Percentiles rank a stretch among this genome's conserved stretches.
These are phyloP conservation scores for Fusarium transvaalense DNA, from an alignment of 2,329 filamentous ascomycete genomes.

Conservation along the genomic window DNA sequence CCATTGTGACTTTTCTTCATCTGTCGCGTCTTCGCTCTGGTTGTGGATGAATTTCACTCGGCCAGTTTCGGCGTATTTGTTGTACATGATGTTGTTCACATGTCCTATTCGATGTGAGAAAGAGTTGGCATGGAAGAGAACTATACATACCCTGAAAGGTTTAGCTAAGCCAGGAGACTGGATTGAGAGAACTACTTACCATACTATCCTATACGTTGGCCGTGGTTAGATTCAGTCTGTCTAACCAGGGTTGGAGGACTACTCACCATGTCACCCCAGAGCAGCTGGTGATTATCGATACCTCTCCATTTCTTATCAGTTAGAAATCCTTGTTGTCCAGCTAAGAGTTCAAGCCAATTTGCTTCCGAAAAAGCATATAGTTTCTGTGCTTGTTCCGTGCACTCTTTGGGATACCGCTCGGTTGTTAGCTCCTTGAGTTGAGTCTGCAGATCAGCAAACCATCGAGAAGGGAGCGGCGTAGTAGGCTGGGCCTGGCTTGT, in stretches of 20 bases:
- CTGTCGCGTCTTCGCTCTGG: constrained; percentile 14
- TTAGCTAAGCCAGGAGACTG: accelerated
- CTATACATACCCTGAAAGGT: neutral
- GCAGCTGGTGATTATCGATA: constrained; percentile 26
- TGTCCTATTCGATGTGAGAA: constrained; percentile 19
- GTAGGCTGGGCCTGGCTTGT: neutral
- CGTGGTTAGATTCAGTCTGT: neutral
- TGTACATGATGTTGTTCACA: constrained; percentile 40
- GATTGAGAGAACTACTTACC: neutral
- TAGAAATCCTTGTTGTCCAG: constrained; percentile 23
- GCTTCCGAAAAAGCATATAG: neutral
- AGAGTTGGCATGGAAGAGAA: accelerated
- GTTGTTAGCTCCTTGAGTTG: constrained; percentile 2
- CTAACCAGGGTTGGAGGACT: no score
- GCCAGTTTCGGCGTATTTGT: constrained; percentile 34
- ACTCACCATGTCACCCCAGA: constrained; percentile 40
- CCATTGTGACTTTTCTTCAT: constrained; percentile 24
- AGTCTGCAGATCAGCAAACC: constrained; percentile 30
- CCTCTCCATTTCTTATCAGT: constrained; percentile 28
- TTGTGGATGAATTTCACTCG: constrained; percentile 27
- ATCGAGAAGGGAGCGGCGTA: constrained; percentile 15
- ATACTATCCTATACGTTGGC: constrained; percentile 19
- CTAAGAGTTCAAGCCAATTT: constrained; percentile 28
- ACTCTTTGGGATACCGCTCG: neutral
- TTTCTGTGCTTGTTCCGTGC: constrained; percentile 1